Base-by-base conservation (phyloP, 1,284 basidiomycete genomes). In the Entoloma clypeatum region DNA sequence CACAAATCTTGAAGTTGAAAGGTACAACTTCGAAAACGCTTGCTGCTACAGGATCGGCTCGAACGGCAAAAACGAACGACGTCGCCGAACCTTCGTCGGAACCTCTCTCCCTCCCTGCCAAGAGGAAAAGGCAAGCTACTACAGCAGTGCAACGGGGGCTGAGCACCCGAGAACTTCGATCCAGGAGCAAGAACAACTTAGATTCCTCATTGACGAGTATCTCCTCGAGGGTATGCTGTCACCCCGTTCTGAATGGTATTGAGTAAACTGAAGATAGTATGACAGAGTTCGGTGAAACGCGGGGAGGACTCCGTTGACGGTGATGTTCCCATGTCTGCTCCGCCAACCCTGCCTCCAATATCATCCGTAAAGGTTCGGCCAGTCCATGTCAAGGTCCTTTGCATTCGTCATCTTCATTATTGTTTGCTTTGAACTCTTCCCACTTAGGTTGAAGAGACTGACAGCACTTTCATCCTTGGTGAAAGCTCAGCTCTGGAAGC, bases 81-180 rank as follows among this genome's bases (percentile, higher is more conserved):
- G 24, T 50, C 57, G 28, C 54, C 55, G 30, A 57, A 50, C 42
- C 56, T 59, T 21, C 59, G 53, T 61, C 63, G 18, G 56, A n/a
- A n/a, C n/a, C n/a, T n/a, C n/a, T n/a, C n/a, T n/a, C n/a, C n/a
- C n/a, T n/a, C n/a, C n/a, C 60, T 7, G 49, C 58, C 18, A 62
- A 63, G 35, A 60, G 65, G 43, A 64, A 59, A 45, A 61, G 63
- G 32, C 44, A 55, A 9, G 54, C 56, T 7, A 59, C 52, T 21
- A 50, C 54, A 21, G 41, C 49, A 18, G 50, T 49, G 27, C 48
- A 45, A 33, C 33, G 53, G 18, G 62, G 65, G 41, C 42, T 57
- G 16, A 66, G 58, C 41, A 64, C 62, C 8, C 57, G 68, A 26
- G 63, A 66, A 48, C 47, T 69, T 28, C 61, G 68, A 26, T 69